Percentiles rank a stretch among this genome's conserved stretches.
Evolutionary conservation across 106 monocot genomes (phyloP).

Genomic region (Cymbidium sinense): DNA sequence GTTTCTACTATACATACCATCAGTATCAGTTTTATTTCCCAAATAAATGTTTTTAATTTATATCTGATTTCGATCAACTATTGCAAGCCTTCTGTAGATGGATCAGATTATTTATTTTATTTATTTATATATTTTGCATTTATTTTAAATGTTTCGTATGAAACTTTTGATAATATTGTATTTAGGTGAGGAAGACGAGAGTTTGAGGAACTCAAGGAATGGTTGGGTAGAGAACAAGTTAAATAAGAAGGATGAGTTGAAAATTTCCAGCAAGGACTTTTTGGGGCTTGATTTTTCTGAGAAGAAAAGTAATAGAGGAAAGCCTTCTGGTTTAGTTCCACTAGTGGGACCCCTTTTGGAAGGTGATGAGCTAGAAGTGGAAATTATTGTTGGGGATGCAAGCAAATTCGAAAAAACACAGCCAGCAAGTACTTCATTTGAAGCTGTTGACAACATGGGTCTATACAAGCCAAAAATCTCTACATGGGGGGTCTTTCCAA

Average conservation of each 20-base stretch:
- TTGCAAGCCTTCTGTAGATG: background rate
- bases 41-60: no score
- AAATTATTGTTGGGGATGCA: constrained; percentile 84
- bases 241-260: no score
- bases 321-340: constrained; percentile 52
- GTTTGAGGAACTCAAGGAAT: no score
- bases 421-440: constrained; percentile 9
- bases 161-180: constrained; percentile 10
- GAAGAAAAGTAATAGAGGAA: constrained; percentile 46
- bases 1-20: no score
- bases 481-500: constrained; percentile 94
- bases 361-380: constrained; percentile 63
- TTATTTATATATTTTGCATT: background rate
- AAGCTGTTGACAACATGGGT: constrained; percentile 20
- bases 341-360: constrained; percentile 25
- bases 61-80: background rate
- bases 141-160: background rate
- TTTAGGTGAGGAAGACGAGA: constrained; percentile 20
- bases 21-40: no score
- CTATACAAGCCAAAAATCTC: constrained; percentile 83
- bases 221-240: no score
- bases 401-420: constrained; percentile 57
- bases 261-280: constrained; percentile 63
- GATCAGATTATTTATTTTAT: background rate
- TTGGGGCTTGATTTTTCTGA: constrained; percentile 75